phyloP scores from a whole-genome alignment of 148 eudicot species.

The Chenopodium berlandieri region DNA sequence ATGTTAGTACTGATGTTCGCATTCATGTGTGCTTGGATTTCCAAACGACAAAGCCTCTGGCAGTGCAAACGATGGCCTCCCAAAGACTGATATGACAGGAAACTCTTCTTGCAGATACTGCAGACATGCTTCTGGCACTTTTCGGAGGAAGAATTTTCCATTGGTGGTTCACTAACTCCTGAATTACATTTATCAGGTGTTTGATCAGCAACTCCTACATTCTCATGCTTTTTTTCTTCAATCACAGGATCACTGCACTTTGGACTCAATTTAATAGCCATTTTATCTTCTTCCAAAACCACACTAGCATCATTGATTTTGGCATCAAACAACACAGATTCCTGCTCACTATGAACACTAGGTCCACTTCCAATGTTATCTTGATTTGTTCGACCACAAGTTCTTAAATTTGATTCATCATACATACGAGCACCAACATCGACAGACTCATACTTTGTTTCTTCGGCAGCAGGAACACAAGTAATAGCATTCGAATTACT shows the following conservation, averaged over 20 bases:
- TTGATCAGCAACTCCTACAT: conserved; percentile 12
- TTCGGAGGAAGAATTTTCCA: neutral
- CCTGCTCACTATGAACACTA: neutral
- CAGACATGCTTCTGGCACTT: conserved; percentile 20
- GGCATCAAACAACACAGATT: neutral
- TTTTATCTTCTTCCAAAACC: neutral
- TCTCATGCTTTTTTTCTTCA: neutral
- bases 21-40: neutral
- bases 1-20: neutral
- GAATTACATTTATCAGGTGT: neutral
- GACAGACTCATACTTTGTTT: neutral
- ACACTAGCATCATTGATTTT: neutral
- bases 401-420: conserved; percentile 16
- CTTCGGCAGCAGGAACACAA: conserved; percentile 7
- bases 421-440: conserved; percentile 7
- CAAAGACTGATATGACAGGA: conserved; percentile 31
- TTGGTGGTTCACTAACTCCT: neutral
- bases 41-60: conserved; percentile 3
- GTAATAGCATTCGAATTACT: conserved; percentile 4
- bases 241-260: neutral
- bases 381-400: neutral
- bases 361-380: neutral
- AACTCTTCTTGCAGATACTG: conserved; percentile 32
- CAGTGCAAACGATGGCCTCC: conserved; percentile 35
- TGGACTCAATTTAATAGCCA: conserved; percentile 6